Evolutionary conservation across 345 rosid species (phyloP).

Genomic region (Gossypium thurberi): DNA sequence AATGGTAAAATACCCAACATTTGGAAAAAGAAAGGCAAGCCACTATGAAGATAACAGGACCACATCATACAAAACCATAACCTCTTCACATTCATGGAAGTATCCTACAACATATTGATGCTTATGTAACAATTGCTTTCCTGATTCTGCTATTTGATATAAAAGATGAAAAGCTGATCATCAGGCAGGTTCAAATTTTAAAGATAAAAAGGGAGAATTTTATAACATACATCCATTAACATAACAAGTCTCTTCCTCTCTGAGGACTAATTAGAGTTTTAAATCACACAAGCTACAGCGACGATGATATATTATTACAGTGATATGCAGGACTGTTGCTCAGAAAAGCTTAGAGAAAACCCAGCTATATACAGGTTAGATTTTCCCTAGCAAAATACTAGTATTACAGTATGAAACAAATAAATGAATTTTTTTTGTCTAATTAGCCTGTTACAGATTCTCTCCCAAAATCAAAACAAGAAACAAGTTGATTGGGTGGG

Average conservation of each 20-base stretch:
- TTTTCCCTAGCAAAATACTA: slow-evolving; percentile 19
- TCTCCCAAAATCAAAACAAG: slow-evolving; percentile 37
- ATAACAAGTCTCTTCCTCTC: slow-evolving; percentile 21
- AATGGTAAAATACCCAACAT: neutral
- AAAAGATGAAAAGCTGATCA: too few species aligned
- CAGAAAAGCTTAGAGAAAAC: slow-evolving; percentile 32
- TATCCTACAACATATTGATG: neutral
- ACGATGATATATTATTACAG: slow-evolving; percentile 21
- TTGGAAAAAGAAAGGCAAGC: slow-evolving; percentile 3
- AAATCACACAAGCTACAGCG: slow-evolving; percentile 27
- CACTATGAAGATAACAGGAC: slow-evolving; percentile 14
- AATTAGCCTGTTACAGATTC: slow-evolving; percentile 40
- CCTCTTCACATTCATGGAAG: neutral
- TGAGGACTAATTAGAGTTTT: slow-evolving; percentile 2
- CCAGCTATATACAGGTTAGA: slow-evolving; percentile 36
- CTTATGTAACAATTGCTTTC: neutral
- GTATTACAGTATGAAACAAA: slow-evolving; percentile 34
- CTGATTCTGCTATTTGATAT: neutral
- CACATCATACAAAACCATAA: neutral
- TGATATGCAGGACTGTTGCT: slow-evolving; percentile 8
- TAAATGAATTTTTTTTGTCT: slow-evolving; percentile 31
- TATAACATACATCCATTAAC: slow-evolving; percentile 29
- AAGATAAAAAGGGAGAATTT: slow-evolving; percentile 9
- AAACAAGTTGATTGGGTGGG: slow-evolving; percentile 31
- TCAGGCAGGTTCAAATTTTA: too few species aligned